These are phyloP conservation scores for Microbotryum violaceum DNA, from an alignment of 1,284 basidiomycete genomes.

Conservation along the genomic window DNA sequence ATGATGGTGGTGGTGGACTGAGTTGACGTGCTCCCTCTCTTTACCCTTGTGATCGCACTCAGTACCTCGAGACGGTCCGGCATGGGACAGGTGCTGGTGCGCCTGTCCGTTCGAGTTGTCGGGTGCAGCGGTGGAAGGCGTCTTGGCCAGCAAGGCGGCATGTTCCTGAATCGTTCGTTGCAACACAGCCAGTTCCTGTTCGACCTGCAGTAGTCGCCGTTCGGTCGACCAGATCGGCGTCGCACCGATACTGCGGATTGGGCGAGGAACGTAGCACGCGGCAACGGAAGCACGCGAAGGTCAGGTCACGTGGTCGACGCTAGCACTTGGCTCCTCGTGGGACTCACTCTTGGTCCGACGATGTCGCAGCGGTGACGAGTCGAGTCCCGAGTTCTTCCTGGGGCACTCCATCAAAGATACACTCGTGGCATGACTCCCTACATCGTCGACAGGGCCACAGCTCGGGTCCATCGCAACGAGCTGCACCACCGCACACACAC, in stretches of 20 bases:
- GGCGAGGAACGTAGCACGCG: background rate
- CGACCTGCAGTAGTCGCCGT: background rate
- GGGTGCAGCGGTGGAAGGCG: background rate
- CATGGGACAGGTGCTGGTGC: background rate
- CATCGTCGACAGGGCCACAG: conserved; percentile 22
- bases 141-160: conserved; percentile 4
- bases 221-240: background rate
- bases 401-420: conserved; percentile 21
- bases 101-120: background rate
- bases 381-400: conserved; percentile 8
- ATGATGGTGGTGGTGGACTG: background rate
- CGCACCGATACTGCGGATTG: background rate
- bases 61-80: background rate
- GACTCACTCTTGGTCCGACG: background rate
- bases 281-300: background rate
- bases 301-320: too few relatives aligned
- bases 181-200: conserved; percentile 2
- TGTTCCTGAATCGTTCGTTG: background rate
- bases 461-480: conserved; percentile 25
- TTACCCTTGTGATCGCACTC: background rate
- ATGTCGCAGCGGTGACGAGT: background rate
- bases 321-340: background rate
- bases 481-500: background rate
- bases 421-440: conserved; percentile 20
- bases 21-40: background rate